Evolutionary conservation across 768 basidiomycete species (phyloP), one percentile per base, ranked within the genome.

Genomic region (Russula earlei): DNA sequence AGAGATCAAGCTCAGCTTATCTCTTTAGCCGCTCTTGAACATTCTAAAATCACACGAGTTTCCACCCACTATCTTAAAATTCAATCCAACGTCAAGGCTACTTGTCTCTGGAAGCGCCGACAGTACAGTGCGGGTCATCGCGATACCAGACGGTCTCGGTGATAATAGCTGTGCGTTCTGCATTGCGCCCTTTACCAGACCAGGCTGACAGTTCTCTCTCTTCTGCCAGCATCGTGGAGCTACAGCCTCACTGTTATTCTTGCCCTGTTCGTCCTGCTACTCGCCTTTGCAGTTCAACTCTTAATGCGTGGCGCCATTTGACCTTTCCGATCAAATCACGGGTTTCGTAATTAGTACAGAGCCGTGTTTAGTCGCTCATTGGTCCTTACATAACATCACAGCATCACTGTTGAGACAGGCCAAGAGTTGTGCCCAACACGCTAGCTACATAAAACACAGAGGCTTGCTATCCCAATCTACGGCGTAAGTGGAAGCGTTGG

Each of bases 41-140:
- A 96, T 99, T 59, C 74, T 97, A 55, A 90, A 89, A 69, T 89
- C 96, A 0, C 95, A 98, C 69, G 92, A 94, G 57, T 92, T 98
- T 68, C 89, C 96, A 4, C 82, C 90, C 5, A 98, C 96, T 1
- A 82, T 87, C 4, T 70, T 99, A 53, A 80, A 80, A 56, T 99
- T 99, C 76, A 95, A 87, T 66, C 85, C 92, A 1, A 75, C 82
- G 6, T 83, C 85, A 12, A 81, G 76, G n/a, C 62, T 94, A 12
- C 76, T 99, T 4, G 79, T 94, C 19, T 91, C 91, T 5, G 94
- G 88, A 17, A 92, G 92, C 63, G 87, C 90, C 8, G 95, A 98
- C 71, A 92, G 89, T 67, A 82, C 86, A 2, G 72, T 97, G 19
- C 81, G 94, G 27, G 73, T 92, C 41, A 79, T 94, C 29, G 75